phyloP scores from a whole-genome alignment of 2,329 filamentous ascomycete genomes.

The Aotearoamyces nothofagi region DNA sequence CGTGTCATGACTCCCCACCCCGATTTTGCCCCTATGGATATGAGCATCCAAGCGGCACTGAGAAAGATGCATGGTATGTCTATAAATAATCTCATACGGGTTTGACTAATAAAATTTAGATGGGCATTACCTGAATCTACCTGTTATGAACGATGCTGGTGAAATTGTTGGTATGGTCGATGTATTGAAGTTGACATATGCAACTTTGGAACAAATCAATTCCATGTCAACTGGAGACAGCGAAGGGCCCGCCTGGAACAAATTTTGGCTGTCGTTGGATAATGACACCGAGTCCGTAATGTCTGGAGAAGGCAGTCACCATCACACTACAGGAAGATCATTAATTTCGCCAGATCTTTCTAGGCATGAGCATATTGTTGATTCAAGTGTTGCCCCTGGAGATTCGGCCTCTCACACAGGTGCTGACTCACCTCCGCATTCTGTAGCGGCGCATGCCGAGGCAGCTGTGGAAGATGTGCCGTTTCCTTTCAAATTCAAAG shows the following conservation, averaged over 20 bases:
- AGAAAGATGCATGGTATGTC: constrained; percentile 94
- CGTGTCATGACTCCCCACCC: constrained; percentile 98
- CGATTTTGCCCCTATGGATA: constrained; percentile 95
- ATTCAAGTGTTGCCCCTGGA: constrained; percentile 76
- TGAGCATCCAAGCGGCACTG: constrained; percentile 96
- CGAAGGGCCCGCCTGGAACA: constrained; percentile 97
- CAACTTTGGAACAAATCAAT: constrained; percentile 94
- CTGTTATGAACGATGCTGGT: constrained; percentile 92
- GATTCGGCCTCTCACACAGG: constrained; percentile 93
- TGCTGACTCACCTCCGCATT: constrained; percentile 60
- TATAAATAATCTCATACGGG: constrained; percentile 5
- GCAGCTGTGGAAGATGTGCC: constrained; percentile 52
- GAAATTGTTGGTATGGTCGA: constrained; percentile 99
- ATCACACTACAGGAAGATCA: constrained; percentile 53
- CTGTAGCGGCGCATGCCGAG: constrained; percentile 39
- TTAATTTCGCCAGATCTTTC: constrained; percentile 68
- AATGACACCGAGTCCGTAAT: constrained; percentile 91
- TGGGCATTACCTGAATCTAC: constrained; percentile 93
- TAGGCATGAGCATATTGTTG: constrained; percentile 48
- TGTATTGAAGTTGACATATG: constrained; percentile 94
- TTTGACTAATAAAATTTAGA: constrained; percentile 35
- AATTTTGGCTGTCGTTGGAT: constrained; percentile 90
- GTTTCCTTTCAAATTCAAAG: constrained; percentile 99
- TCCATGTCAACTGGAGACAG: constrained; percentile 79
- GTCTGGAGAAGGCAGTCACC: constrained; percentile 75